A percentile compares a stretch with the other conserved stretches of the same genome.
phyloP scores from a whole-genome alignment of 2,329 filamentous ascomycete species.

The Saccharata proteae region DNA sequence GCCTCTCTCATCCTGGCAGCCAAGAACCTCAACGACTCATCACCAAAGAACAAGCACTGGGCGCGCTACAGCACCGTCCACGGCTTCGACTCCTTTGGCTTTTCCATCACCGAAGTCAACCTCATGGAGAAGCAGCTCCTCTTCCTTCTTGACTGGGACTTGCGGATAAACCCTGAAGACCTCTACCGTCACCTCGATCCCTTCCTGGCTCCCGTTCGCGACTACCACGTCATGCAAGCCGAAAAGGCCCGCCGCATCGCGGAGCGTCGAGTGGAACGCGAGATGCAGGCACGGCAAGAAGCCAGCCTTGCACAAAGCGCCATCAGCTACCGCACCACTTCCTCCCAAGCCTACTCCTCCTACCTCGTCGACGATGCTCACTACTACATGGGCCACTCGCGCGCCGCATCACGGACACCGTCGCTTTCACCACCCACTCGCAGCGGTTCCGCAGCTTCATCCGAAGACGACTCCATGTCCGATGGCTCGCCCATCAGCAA shows the following conservation, averaged over 20 bases:
- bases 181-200: slow-evolving; percentile 77
- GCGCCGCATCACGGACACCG: slow-evolving; percentile 33
- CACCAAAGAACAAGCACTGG: slow-evolving; percentile 99
- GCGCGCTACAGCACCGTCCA: slow-evolving; percentile 77
- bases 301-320: too few species aligned
- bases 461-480: slow-evolving; percentile 15
- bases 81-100: slow-evolving; percentile 67
- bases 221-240: slow-evolving; percentile 40
- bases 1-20: slow-evolving; percentile 74
- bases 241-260: slow-evolving; percentile 38
- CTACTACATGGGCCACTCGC: slow-evolving; percentile 19
- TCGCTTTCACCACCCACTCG: slow-evolving; percentile 36
- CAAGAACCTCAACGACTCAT: slow-evolving; percentile 98
- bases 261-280: slow-evolving; percentile 32
- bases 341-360: slow-evolving; percentile 23
- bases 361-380: slow-evolving; percentile 20
- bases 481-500: slow-evolving; percentile 22
- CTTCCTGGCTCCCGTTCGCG: slow-evolving; percentile 77
- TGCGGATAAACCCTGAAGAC: slow-evolving; percentile 73
- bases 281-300: slow-evolving; percentile 12
- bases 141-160: slow-evolving; percentile 88
- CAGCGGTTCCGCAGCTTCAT: slow-evolving; percentile 15
- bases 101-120: slow-evolving; percentile 92
- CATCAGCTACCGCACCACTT: slow-evolving; percentile 19
- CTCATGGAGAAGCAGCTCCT: slow-evolving; percentile 99